Conservation (phyloP, 345 rosid genomes). For the Crucihimalaya himalaica region DNA sequence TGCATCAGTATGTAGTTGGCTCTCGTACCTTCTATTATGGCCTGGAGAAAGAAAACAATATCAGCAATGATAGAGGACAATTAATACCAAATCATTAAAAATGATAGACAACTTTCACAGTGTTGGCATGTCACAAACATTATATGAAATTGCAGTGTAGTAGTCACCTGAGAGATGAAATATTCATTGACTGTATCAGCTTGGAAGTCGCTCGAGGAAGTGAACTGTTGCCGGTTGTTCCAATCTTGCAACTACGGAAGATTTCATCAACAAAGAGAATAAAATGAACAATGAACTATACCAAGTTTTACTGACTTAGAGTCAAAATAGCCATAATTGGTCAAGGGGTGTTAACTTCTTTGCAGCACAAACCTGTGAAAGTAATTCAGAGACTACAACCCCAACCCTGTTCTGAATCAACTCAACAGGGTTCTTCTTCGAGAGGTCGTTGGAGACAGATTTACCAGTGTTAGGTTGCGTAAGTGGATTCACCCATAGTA, state of each 20-base stretch:
- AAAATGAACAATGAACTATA: slow-evolving; percentile 25
- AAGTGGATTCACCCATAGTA: slow-evolving; percentile 79
- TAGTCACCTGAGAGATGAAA: slow-evolving; percentile 88
- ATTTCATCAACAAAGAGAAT: slow-evolving; percentile 30
- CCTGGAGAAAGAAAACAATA: slow-evolving; percentile 51
- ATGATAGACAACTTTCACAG: background rate
- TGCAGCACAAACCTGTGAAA: slow-evolving; percentile 72
- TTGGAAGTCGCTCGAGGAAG: slow-evolving; percentile 84
- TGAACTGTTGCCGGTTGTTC: slow-evolving; percentile 84
- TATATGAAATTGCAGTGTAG: slow-evolving; percentile 32
- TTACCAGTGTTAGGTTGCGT: slow-evolving; percentile 52
- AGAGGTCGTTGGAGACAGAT: slow-evolving; percentile 41
- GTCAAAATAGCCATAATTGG: slow-evolving; percentile 2
- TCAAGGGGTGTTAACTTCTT: slow-evolving; percentile 11
- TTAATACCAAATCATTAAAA: background rate
- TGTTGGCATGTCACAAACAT: slow-evolving; percentile 19
- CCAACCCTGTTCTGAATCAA: slow-evolving; percentile 70
- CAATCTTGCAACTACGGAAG: slow-evolving; percentile 87
- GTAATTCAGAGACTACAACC: slow-evolving; percentile 80
- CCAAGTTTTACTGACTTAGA: slow-evolving; percentile 19
- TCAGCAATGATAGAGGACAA: slow-evolving; percentile 26
- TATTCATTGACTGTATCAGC: slow-evolving; percentile 85
- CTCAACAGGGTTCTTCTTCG: slow-evolving; percentile 61
- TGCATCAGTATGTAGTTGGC: slow-evolving; percentile 90
- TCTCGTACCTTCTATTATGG: slow-evolving; percentile 76